Base-by-base conservation (phyloP, 495 filamentous ascomycete genomes). In the Poronia punctata region DNA sequence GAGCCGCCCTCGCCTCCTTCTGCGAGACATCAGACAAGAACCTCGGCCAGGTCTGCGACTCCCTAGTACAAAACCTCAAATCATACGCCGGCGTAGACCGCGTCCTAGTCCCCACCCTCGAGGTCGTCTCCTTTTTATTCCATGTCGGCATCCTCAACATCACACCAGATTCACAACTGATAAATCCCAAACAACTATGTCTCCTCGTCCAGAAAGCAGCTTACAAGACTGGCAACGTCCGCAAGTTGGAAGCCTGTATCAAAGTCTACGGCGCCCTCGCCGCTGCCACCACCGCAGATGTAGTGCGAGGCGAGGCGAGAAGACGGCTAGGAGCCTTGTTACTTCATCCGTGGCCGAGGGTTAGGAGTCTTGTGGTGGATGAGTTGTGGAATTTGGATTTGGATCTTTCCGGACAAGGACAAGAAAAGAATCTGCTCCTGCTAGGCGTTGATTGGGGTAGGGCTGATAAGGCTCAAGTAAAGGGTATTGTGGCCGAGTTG, bases 161-260 rank as follows among this genome's bases (percentile, higher is more conserved):
- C 45, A 55, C 34, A 33, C 12, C 4, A 78, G 71, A 40, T 72
- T 71, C 49, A 4, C 11, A 26, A 11, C 9, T 26, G 14, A 41
- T 65, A 1, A 55, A 64, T 30, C 58, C 62, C 33, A 72, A 73
- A 48, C 71, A 57, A 16, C 56, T 94, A 14, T 88, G 88, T 40
- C 62, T 77, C 21, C 60, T 76, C 10, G 72, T 79, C 7, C 86
- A 90, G 48, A 86, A 82, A 59, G 71, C 85, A 3, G 86, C 88
- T 50, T 87, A 81, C 68, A 89, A 88, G 63, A 83, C 84, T 7
- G 71, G 75, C 8, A 87, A 84, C 54, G 76, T 94, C 4, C 70
- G 75, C 19, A 86, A 88, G 49, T 67, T 97, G 7, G 76, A 84
- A 54, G 83, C 85, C 1, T 86, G 84, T 12, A 64, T 93, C 29